Evolutionary conservation across 202 grass and related monocot genomes (phyloP).

Genomic region (Zizania palustris): DNA sequence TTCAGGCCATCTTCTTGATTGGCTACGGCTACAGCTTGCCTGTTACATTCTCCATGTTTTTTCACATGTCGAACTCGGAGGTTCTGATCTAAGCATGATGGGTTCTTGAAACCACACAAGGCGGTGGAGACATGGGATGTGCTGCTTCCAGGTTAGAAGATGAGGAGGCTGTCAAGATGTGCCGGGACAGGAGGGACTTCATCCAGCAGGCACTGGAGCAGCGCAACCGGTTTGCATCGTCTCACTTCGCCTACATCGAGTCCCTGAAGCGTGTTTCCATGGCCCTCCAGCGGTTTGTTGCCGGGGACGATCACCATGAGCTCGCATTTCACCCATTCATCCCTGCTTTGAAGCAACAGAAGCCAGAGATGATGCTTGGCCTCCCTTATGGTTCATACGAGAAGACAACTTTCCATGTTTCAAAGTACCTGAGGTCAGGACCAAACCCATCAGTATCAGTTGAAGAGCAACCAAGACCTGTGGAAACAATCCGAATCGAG

Average conservation of each 20-base stretch:
- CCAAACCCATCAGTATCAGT: slow-evolving; percentile 74
- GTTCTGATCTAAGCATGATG: slow-evolving; percentile 53
- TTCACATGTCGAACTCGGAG: slow-evolving; percentile 17
- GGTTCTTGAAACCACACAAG: slow-evolving; percentile 53
- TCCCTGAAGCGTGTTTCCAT: slow-evolving; percentile 78
- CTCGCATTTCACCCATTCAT: slow-evolving; percentile 64
- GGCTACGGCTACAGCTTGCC: slow-evolving; percentile 36
- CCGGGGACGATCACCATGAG: slow-evolving; percentile 66
- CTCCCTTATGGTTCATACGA: slow-evolving; percentile 68
- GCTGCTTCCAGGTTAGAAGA: slow-evolving; percentile 95
- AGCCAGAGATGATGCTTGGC: slow-evolving; percentile 50
- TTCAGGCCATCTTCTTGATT: slow-evolving; percentile 2
- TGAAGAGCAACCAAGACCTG: slow-evolving; percentile 59
- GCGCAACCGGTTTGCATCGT: slow-evolving; percentile 66
- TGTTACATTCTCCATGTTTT: background rate
- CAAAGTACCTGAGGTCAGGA: slow-evolving; percentile 73
- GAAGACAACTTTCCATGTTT: slow-evolving; percentile 71
- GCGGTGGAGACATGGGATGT: slow-evolving; percentile 91
- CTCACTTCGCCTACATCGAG: slow-evolving; percentile 84
- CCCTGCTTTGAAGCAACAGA: slow-evolving; percentile 55
- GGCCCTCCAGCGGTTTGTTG: slow-evolving; percentile 73
- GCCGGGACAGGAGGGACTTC: slow-evolving; percentile 85
- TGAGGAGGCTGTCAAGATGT: slow-evolving; percentile 91
- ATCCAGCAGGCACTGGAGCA: slow-evolving; percentile 92
- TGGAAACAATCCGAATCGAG: slow-evolving; percentile 68